A percentile compares a stretch with the other conserved stretches of the same genome.
Conservation (phyloP, 1,284 basidiomycete species). For the Fomitopsis betulina region DNA sequence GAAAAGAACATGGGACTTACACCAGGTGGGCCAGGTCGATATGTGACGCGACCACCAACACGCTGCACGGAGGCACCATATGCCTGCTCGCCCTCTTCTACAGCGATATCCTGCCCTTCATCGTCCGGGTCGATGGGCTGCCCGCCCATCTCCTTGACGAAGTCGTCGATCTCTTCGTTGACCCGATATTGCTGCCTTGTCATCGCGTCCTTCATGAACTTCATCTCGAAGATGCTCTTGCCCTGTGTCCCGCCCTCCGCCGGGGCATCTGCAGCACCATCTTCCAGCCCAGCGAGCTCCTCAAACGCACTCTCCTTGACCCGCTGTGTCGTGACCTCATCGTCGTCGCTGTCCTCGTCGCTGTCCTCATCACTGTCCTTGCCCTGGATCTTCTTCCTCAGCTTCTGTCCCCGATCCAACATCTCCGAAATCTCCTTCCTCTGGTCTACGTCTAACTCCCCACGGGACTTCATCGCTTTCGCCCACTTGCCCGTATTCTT, state of each 20-base stretch:
- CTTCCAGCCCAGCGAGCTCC: slow-evolving; percentile 54
- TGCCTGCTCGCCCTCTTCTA: slow-evolving; percentile 27
- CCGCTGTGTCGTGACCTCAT: slow-evolving; percentile 32
- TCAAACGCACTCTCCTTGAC: slow-evolving; percentile 71
- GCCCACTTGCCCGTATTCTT: slow-evolving; percentile 84
- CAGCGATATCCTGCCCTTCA: slow-evolving; percentile 30
- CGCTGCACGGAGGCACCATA: slow-evolving; percentile 39
- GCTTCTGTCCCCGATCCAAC: slow-evolving; percentile 68
- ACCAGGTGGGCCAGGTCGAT: slow-evolving; percentile 45
- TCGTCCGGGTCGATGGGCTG: slow-evolving; percentile 29
- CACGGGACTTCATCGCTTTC: slow-evolving; percentile 60
- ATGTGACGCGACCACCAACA: slow-evolving; percentile 55
- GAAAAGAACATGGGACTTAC: slow-evolving; percentile 12
- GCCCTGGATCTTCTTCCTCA: slow-evolving; percentile 59
- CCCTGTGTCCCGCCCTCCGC: slow-evolving; percentile 34
- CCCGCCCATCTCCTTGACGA: slow-evolving; percentile 62
- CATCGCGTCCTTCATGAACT: slow-evolving; percentile 92
- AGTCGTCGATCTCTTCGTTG: slow-evolving; percentile 63
- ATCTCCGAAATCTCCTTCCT: slow-evolving; percentile 76
- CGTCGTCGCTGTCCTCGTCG: slow-evolving; percentile 43
- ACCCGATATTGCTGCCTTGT: slow-evolving; percentile 58
- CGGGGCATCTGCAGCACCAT: slow-evolving; percentile 19
- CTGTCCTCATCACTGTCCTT: slow-evolving; percentile 44
- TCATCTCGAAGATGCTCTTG: slow-evolving; percentile 84
- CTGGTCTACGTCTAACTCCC: slow-evolving; percentile 60